Evolutionary conservation across 257 asterid genomes (phyloP).

Genomic region (Salvia hispanica): DNA sequence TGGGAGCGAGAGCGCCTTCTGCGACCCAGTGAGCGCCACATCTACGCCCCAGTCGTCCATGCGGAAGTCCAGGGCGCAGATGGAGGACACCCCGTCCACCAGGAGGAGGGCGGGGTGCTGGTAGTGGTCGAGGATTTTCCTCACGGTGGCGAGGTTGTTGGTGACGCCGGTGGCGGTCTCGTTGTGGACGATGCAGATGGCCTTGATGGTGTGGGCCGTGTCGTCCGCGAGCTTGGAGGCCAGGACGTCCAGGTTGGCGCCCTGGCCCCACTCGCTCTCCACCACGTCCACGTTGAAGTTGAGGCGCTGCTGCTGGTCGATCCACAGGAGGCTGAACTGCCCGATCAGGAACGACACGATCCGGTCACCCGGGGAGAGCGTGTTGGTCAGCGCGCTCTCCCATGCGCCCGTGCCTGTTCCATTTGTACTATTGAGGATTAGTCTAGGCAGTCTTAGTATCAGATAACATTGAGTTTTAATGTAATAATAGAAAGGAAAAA

Average conservation of each 20-base stretch:
- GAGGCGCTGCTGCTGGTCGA: slow-evolving; percentile 96
- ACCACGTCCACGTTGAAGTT: slow-evolving; percentile 88
- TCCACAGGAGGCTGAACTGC: slow-evolving; percentile 97
- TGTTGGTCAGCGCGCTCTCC: slow-evolving; percentile 99
- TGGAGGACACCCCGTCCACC: slow-evolving; percentile 97
- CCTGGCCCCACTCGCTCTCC: slow-evolving; percentile 96
- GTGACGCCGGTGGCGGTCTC: slow-evolving; percentile 99
- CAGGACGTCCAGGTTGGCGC: slow-evolving; percentile 79
- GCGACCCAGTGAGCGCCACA: slow-evolving; percentile 96
- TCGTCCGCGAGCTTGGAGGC: slow-evolving; percentile 84
- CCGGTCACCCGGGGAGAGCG: slow-evolving; percentile 91
- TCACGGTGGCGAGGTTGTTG: slow-evolving; percentile 89
- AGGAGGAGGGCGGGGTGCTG: slow-evolving; percentile 90
- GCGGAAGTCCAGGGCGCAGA: slow-evolving; percentile 96
- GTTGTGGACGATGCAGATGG: slow-evolving; percentile 94
- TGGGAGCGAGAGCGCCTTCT: slow-evolving; percentile 95
- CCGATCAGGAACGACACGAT: slow-evolving; percentile 86
- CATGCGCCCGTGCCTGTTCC: slow-evolving; percentile 96
- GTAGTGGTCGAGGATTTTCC: slow-evolving; percentile 89
- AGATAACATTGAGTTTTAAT: no score
- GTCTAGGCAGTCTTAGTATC: no score
- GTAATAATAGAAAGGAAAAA: no score
- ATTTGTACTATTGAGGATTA: no score
- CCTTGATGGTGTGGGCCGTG: slow-evolving; percentile 79
- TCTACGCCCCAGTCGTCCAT: slow-evolving; percentile 99